These are phyloP conservation scores for Trifolium repens DNA, from an alignment of 306 rosid species.

Conservation along the genomic window DNA sequence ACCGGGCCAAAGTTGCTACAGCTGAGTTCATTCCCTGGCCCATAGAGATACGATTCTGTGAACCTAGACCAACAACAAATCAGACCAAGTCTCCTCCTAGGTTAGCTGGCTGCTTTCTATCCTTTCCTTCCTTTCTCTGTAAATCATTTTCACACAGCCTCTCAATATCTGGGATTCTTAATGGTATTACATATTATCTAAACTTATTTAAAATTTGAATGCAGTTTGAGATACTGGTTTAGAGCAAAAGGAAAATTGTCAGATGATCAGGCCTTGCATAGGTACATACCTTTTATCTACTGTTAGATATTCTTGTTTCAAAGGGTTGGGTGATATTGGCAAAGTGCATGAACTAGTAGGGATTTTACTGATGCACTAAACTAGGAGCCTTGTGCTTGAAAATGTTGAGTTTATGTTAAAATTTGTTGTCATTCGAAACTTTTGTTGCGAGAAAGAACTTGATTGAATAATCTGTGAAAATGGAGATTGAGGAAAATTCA, in stretches of 20 bases:
- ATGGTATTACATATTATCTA: conserved; percentile 23
- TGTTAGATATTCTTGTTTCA: conserved; percentile 28
- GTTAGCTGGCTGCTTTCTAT: conserved; percentile 51
- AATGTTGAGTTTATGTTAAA: conserved; percentile 12
- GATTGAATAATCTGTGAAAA: conserved; percentile 29
- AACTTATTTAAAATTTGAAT: conserved; percentile 41
- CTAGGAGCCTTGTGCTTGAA: not conserved
- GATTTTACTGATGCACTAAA: conserved; percentile 21
- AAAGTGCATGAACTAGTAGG: conserved; percentile 27
- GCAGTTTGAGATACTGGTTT: conserved; percentile 92
- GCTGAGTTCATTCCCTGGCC: conserved; percentile 86
- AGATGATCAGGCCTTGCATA: conserved; percentile 96
- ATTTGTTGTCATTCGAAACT: conserved; percentile 25
- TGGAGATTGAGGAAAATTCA: conserved; percentile 4
- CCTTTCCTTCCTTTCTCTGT: conserved; percentile 21
- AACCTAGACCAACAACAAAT: conserved; percentile 70
- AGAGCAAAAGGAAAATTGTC: conserved; percentile 88
- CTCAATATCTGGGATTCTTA: conserved; percentile 4
- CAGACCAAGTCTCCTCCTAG: conserved; percentile 90
- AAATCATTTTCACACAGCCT: conserved; percentile 2
- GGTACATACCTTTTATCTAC: conserved; percentile 52
- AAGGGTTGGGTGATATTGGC: conserved; percentile 27
- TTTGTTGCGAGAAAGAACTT: conserved; percentile 7
- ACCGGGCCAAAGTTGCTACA: conserved; percentile 84
- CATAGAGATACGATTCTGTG: conserved; percentile 93